Evolutionary conservation across 2,329 filamentous ascomycete species (phyloP), one percentile per base, ranked within the genome.

Genomic region (Diplodia corticola): DNA sequence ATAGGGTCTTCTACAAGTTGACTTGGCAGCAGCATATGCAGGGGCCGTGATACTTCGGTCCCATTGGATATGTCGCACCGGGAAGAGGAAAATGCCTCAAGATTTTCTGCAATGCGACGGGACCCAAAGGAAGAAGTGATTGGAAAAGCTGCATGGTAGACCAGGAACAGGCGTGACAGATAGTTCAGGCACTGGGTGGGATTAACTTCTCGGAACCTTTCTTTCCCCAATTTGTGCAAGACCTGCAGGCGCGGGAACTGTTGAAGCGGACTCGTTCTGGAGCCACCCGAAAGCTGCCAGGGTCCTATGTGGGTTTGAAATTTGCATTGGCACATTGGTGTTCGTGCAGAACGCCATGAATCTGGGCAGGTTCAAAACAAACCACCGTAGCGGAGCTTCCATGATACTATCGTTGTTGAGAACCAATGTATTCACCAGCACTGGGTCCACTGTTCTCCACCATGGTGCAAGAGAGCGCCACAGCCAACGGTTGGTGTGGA

Each of bases 1-100:
- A 46, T 49, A 61, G 44, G 44, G 57, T 49, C 26, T 49, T 35
- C 35, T 49, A 46, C 35, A 30, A 28, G 37, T 33, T n/a, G 28
- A 49, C 28, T 49, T 33, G 24, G 57, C 55, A n/a, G 9, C 9
- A n/a, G 9, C 9, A 57, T 26, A 20, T 35, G 17, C 24, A 46
- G 17, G 28, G 15, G 37, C 9, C 54, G 17, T 48, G 17, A 17
- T 17, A 3, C 17, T 28, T 9, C 24, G 28, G 24, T 20, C 3
- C 54, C 24, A 48, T 33, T 26, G 37, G 37, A 20, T 46, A 20
- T 12, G 57, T 61, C 28, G 44, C 57, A 49, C 57, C 49, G 24
- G 26, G 51, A 20, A 57, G 24, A 28, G 44, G n/a, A 61, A 61
- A 61, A 61, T 61, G 44, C 57, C 57, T 61, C 57, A 61, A 26